phyloP scores from a whole-genome alignment of 768 basidiomycete species.

The Suillus variegatus region DNA sequence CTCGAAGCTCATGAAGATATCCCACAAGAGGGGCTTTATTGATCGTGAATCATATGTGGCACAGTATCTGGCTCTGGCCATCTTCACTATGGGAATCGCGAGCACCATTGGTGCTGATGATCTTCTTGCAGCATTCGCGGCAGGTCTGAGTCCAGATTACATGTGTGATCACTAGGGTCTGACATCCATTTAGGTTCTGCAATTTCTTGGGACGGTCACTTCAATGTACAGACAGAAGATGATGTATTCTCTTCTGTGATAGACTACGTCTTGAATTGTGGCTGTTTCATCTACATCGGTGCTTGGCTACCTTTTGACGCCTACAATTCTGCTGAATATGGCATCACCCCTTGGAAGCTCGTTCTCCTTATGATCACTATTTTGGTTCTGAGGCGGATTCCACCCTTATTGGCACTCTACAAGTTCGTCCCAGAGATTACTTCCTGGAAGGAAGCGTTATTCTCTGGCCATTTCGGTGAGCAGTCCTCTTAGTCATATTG shows the following conservation, averaged over 20 bases:
- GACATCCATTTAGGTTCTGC: conserved; percentile 66
- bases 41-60: conserved; percentile 87
- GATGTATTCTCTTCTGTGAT: conserved; percentile 90
- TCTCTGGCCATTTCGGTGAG: conserved; percentile 88
- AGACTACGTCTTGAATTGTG: conserved; percentile 82
- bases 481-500: conserved; percentile 9
- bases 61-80: conserved; percentile 73
- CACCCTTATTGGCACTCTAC: conserved; percentile 74
- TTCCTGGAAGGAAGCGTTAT: conserved; percentile 84
- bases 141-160: conserved; percentile 44
- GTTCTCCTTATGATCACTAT: conserved; percentile 67
- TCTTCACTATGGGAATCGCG: conserved; percentile 78
- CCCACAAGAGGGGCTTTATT: conserved; percentile 61
- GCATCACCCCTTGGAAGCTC: conserved; percentile 71
- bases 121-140: conserved; percentile 86
- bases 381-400: conserved; percentile 77
- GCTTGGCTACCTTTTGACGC: conserved; percentile 77
- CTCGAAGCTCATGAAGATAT: conserved; percentile 70
- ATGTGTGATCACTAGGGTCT: conserved; percentile 1
- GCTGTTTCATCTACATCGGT: conserved; percentile 82
- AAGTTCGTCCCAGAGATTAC: conserved; percentile 85
- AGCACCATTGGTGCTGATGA: conserved; percentile 85
- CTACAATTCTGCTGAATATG: conserved; percentile 57
- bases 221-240: conserved; percentile 78
- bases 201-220: conserved; percentile 90